These are phyloP conservation scores for Cladophialophora carrionii DNA, from an alignment of 2,329 filamentous ascomycete genomes.

Conservation along the genomic window DNA sequence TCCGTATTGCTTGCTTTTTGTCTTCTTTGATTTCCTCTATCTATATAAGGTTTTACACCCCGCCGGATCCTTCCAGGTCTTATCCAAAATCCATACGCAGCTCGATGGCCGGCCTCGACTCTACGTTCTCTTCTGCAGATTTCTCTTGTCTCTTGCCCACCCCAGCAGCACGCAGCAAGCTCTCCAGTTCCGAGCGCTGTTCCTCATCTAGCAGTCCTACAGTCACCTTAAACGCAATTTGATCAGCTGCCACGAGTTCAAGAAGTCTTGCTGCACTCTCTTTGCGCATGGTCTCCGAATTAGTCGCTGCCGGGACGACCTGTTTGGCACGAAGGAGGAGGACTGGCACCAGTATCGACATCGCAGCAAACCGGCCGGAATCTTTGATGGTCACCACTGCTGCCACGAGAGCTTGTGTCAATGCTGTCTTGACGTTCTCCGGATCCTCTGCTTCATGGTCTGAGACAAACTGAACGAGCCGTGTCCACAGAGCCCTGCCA, in stretches of 20 bases:
- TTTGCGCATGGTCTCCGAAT: constrained; percentile 55
- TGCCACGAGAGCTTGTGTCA: constrained; percentile 75
- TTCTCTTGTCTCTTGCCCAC: constrained; percentile 50
- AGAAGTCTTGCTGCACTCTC: constrained; percentile 78
- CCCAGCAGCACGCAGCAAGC: constrained; percentile 70
- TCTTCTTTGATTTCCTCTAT: not conserved
- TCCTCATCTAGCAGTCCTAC: constrained; percentile 71
- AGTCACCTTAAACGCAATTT: constrained; percentile 71
- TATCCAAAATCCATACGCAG: constrained; percentile 90
- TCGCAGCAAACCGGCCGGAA: constrained; percentile 52
- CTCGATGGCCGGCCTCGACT: constrained; percentile 76
- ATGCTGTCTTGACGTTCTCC: constrained; percentile 70
- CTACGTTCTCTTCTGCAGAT: constrained; percentile 54
- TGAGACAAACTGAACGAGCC: constrained; percentile 74
- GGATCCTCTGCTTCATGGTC: constrained; percentile 72
- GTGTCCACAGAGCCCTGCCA: constrained; percentile 72
- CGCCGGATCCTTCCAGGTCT: not conserved
- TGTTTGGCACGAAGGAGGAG: constrained; percentile 72
- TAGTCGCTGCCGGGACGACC: constrained; percentile 61
- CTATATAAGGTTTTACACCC: not conserved
- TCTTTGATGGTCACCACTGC: constrained; percentile 57
- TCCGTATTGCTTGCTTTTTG: not conserved
- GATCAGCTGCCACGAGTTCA: constrained; percentile 77
- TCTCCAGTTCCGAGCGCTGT: constrained; percentile 77
- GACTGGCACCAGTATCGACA: constrained; percentile 76